These are phyloP conservation scores for Zoysia japonica DNA, from an alignment of 176 grass and related monocot species.

Conservation along the genomic window DNA sequence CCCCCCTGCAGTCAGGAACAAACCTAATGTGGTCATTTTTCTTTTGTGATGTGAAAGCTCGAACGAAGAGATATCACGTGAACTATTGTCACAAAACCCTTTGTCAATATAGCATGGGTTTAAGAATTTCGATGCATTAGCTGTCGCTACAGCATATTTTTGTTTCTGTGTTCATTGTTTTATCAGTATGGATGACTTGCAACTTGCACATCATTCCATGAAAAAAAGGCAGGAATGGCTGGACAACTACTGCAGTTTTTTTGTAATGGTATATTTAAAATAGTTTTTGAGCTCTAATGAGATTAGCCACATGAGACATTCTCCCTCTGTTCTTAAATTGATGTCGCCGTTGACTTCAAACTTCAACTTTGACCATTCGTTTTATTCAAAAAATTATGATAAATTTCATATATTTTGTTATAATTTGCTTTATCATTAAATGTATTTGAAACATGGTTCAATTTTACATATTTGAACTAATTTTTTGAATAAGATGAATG, in stretches of 20 bases:
- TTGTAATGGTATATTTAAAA: background rate
- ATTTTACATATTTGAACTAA: too few species aligned
- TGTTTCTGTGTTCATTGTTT: background rate
- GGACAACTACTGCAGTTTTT: background rate
- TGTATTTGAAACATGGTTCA: too few species aligned
- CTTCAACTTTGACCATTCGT: too few species aligned
- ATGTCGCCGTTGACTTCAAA: too few species aligned
- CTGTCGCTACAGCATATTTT: background rate
- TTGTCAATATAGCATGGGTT: background rate
- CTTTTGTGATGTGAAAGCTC: background rate
- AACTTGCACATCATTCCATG: background rate
- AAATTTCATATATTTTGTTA: too few species aligned
- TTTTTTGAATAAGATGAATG: too few species aligned
- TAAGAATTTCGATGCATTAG: background rate
- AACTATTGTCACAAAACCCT: background rate
- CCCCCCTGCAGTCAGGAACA: background rate
- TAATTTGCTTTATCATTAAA: too few species aligned
- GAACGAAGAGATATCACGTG: background rate
- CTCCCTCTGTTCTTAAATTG: too few species aligned
- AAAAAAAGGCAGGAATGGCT: background rate
- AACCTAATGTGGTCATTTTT: background rate
- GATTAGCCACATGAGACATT: slow-evolving; percentile 4
- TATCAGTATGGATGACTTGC: background rate
- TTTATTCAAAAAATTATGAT: too few species aligned
- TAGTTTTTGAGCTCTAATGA: background rate